phyloP scores from a whole-genome alignment of 1,284 basidiomycete species.

The Sporisorium reilianum region DNA sequence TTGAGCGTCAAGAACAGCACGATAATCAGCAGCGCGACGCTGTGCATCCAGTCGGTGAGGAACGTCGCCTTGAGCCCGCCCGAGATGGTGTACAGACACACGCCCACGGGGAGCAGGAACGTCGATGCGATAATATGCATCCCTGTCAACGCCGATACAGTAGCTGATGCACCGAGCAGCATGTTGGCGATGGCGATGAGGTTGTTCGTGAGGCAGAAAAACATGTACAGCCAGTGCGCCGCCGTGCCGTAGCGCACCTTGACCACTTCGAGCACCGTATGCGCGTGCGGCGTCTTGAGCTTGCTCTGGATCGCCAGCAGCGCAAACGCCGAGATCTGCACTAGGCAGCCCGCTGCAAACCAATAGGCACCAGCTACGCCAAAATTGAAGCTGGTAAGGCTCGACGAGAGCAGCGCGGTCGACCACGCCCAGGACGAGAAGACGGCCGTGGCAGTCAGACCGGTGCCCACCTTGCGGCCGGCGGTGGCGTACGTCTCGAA shows the following conservation, averaged over 20 bases:
- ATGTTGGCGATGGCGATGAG: constrained; percentile 63
- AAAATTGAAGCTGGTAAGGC: constrained; percentile 46
- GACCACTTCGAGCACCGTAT: constrained; percentile 64
- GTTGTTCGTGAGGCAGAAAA: constrained; percentile 62
- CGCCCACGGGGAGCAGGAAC: constrained; percentile 61
- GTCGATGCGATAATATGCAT: constrained; percentile 60
- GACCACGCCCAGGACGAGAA: constrained; percentile 63
- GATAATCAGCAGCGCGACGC: constrained; percentile 59
- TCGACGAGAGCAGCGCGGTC: constrained; percentile 55
- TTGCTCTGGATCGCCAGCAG: constrained; percentile 56
- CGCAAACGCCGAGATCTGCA: constrained; percentile 56
- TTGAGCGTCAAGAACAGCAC: constrained; percentile 57
- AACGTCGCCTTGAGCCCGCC: constrained; percentile 62
- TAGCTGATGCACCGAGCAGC: constrained; percentile 60
- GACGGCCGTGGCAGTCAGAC: constrained; percentile 62
- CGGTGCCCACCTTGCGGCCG: constrained; percentile 57
- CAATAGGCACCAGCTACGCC: constrained; percentile 53
- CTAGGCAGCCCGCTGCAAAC: constrained; percentile 56
- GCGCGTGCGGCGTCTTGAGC: constrained; percentile 57
- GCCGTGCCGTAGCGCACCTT: constrained; percentile 55
- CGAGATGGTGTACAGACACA: constrained; percentile 59
- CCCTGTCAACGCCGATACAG: constrained; percentile 60
- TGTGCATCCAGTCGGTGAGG: constrained; percentile 62
- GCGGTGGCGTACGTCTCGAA: constrained; percentile 61
- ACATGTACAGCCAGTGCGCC: constrained; percentile 62